A percentile compares a stretch with the other conserved stretches of the same genome.
phyloP scores from a whole-genome alignment of 2,329 filamentous ascomycete species.

The Hypoxylon sp. region DNA sequence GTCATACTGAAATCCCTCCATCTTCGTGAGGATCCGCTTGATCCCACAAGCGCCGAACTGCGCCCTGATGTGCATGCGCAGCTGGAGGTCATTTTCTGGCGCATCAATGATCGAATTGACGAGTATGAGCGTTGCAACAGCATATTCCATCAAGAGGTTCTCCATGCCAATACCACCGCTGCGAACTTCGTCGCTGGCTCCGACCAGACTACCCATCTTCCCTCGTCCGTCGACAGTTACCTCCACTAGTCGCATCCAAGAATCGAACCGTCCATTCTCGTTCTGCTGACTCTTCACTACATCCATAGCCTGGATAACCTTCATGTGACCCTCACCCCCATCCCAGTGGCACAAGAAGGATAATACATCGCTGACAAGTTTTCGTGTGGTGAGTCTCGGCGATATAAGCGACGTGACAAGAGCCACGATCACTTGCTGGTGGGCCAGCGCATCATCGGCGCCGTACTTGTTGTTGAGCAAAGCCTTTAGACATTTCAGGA shows the following conservation, averaged over 20 bases:
- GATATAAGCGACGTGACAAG: conserved; percentile 89
- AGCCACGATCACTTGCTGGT: conserved; percentile 90
- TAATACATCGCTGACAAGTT: conserved; percentile 94
- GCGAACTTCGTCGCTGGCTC: conserved; percentile 94
- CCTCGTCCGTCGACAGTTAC: conserved; percentile 96
- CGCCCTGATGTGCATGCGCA: conserved; percentile 92
- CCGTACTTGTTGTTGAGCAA: conserved; percentile 99
- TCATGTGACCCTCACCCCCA: conserved; percentile 84
- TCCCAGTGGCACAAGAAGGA: conserved; percentile 98
- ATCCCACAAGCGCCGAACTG: conserved; percentile 97
- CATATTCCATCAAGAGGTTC: conserved; percentile 99
- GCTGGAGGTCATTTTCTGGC: conserved; percentile 86
- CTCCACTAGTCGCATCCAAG: conserved; percentile 98
- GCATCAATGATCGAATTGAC: conserved; percentile 98
- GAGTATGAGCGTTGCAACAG: conserved; percentile 91
- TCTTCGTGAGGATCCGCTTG: conserved; percentile 93
- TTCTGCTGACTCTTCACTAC: conserved; percentile 87
- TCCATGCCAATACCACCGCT: conserved; percentile 98
- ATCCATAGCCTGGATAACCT: conserved; percentile 94
- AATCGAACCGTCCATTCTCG: conserved; percentile 95
- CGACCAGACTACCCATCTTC: conserved; percentile 98
- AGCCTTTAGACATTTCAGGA: conserved; percentile 96
- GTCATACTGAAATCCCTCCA: conserved; percentile 98
- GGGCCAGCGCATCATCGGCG: conserved; percentile 91
- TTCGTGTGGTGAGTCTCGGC: conserved; percentile 88